Evolutionary conservation across 2,329 filamentous ascomycete species (phyloP), one percentile per base, ranked within the genome.

Genomic region (Fusarium tupiense): DNA sequence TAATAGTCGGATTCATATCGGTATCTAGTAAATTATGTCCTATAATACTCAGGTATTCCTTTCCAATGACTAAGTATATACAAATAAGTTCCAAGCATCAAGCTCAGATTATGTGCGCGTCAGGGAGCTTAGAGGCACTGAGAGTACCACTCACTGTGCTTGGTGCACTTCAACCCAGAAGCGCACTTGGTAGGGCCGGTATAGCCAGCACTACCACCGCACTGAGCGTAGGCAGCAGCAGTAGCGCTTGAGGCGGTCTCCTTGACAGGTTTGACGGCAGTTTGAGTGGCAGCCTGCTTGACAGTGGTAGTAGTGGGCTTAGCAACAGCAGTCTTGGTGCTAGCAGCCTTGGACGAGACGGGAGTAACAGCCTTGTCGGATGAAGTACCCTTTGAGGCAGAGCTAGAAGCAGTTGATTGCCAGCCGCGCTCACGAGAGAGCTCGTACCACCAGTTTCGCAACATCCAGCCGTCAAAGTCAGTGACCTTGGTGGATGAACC

Each of bases 381-480:
- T 8, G 65, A 17, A 13, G 52, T 33, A 17, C 38, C 19, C 43
- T 69, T 47, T 0, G 72, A 33, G n/a, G 8, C 53, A 12, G 66
- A 68, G 22, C 33, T 24, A 16, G 49, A 26, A 10, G 29, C 24
- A 35, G 58, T 40, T 9, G 47, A 66, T 60, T 79, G 76, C 80
- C 80, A 81, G 63, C 76, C 75, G 1, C 80, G 78, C 24, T 76
- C 46, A 2, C 80, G 78, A 35, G 80, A 81, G 40, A 81, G 73
- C 68, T 81, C 76, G 40, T 82, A 79, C 84, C 84, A 87, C 84
- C 84, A 87, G 74, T 87, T 84, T 4, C 85, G 77, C 53, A 84
- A 75, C 85, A 87, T 87, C 85, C 85, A 87, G 26, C 83, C 84
- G 60, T 87, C 85, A 56, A 87, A 87, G 47, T 87, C 85, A 6